Base-by-base conservation (phyloP, 106 monocot genomes). In the Dactylorhiza incarnata region DNA sequence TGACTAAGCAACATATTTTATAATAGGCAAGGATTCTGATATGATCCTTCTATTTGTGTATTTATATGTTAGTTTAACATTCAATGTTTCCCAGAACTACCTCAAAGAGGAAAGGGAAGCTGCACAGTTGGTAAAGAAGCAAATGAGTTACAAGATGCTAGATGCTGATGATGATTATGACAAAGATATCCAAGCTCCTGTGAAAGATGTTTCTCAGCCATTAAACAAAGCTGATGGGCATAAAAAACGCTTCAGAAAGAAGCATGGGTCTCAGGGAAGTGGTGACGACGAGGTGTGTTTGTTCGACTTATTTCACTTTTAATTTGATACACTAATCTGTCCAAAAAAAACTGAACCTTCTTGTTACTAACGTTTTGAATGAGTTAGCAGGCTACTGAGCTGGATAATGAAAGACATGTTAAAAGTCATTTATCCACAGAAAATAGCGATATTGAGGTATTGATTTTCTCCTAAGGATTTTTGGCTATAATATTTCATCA, bases 141-240 rank as follows among this genome's bases (percentile, higher is more conserved):
- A 96, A 49, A 87, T 23, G 76, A 88, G 80, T 49, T 96, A 96
- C 77, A 87, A 82, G 73, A 46, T 96, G 14, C 66, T 96, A 73
- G 90, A 88, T 71, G 85, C 81, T 77, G 95, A 95, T 49, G 90
- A 93, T 73, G 88, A 92, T 45, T 86, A 89, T 58, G 84, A 83
- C 59, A 65, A 5, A 16, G 24, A 80, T 37, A 52, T 17, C n/a
- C 61, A 23, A 48, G 49, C 58, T 59, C 14, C 77, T 14, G 22
- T 26, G 16, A 79, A 8, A 25, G 48, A 7, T 79, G 58, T 63
- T 76, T 78, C 81, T 48, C 78, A 73, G 47, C 71, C 51, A 48
- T 75, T 23, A 48, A 29, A 4, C 65, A 92, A 85, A 82, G 19
- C 55, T 14, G 74, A 73, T 72, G 61, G 73, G 45, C 79, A 54